Base-by-base conservation (phyloP, 2,329 filamentous ascomycete species). In the Macrophomina phaseolina region DNA sequence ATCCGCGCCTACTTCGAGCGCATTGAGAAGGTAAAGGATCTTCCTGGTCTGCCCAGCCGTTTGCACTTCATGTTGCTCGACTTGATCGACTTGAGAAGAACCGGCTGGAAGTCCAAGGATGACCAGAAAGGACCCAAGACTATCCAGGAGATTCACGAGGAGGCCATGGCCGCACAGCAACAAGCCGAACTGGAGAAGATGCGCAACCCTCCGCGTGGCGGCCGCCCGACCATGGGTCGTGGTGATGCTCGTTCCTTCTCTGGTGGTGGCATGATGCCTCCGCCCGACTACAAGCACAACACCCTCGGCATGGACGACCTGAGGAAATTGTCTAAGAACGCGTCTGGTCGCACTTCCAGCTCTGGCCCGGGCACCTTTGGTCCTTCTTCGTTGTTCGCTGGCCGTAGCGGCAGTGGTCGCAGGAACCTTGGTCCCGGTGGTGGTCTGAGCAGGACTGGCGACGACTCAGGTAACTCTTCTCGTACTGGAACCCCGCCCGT, bases 1-100 rank as follows among this genome's bases (percentile, higher is more conserved):
- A 96, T 99, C 90, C 90, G 95, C 76, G 90, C 89, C 51, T 99
- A 99, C 87, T 99, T 99, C 81, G 83, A 87, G 69, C 92, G 95
- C 69, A 97, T 99, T 73, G 85, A 91, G 73, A 85, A 84, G 72
- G 94, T 97, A 85, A 85, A 94, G 68, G 89, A 94, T 32, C 89
- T 92, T 68, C 90, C 91, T 38, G 77, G 74, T 16, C 85, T 99
- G 30, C 90, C 90, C 61, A 97, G 93, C 80, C 90, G 95, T 84
- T 85, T 97, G 72, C 89, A 88, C 77, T 99, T 98, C 82, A 98
- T 99, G 95, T 87, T 99, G 68, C 89, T 98, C 89, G 95, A 99
- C 77, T 87, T 97, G 65, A 79, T 97, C 67, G 95, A 99, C 78
- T 85, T 99, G 70, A 90, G 95, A 71, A 88, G 80, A 76, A 83